Evolutionary conservation across 345 rosid species (phyloP), one percentile per base, ranked within the genome.

Genomic region (Melaleuca alternifolia): DNA sequence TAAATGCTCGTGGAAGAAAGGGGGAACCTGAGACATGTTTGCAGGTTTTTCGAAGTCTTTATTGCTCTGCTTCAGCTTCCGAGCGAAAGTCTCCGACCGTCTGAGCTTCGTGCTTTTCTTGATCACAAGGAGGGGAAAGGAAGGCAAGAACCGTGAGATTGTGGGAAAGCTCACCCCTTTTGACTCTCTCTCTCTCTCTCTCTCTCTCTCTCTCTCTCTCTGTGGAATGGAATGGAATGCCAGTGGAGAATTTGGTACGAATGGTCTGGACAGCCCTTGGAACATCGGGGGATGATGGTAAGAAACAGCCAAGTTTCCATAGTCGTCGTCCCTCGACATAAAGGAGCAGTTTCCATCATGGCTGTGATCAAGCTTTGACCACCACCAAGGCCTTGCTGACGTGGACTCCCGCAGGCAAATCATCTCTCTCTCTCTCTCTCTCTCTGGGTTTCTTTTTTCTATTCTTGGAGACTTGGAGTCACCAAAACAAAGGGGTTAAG

Each of bases 1-100:
- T 93, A 84, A 93, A 91, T 92, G 93, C 87, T 88, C 88, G 33
- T 12, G 86, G 83, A 84, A 84, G 77, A 57, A 57, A 51, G 54
- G 18, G 54, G 54, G 20, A 52, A 52, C 75, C 65, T 12, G 65
- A 15, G 15, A 57, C 30, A 57, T 6, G 75, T 13, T 30, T 13
- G 75, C 75, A 59, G 71, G 21, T 41, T 41, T 4, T 41, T 41
- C n/a, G 41, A 41, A 41, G 11, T 30, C 79, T 24, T 16, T 71
- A 18, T 5, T 18, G 81, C 48, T 37, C 81, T 37, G 48, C 81
- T 71, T 20, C 48, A 54, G 57, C 8, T 21, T 54, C 57, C 57
- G 57, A 20, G 11, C 24, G 11, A 21, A 54, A 71, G 41, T 71
- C 79, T 37, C 79, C 48, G 48, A 71, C 20, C 10, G 23, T 44